These are phyloP conservation scores for Ormosia semicastrata DNA, from an alignment of 306 rosid species.

Conservation along the genomic window DNA sequence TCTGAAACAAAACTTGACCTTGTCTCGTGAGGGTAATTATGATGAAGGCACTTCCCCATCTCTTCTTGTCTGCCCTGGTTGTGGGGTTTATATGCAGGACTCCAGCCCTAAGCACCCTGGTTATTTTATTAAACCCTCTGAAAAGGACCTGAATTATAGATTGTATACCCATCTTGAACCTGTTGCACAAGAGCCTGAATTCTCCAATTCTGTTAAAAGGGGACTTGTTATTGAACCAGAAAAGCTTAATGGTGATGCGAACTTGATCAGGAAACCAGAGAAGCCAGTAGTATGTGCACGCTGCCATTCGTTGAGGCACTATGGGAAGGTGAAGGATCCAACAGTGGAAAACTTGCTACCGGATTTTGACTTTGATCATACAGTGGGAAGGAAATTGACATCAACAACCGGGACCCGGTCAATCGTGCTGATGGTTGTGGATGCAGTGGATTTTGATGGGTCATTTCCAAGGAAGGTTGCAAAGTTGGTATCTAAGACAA, in stretches of 20 bases:
- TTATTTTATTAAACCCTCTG: constrained; percentile 74
- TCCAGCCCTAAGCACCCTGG: constrained; percentile 75
- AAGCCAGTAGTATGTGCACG: constrained; percentile 85
- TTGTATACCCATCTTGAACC: constrained; percentile 55
- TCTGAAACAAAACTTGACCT: constrained; percentile 29
- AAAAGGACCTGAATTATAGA: constrained; percentile 54
- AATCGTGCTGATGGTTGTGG: constrained; percentile 84
- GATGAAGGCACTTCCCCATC: constrained; percentile 51
- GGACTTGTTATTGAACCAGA: constrained; percentile 63
- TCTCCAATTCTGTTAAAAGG: constrained; percentile 64
- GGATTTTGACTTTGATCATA: constrained; percentile 85
- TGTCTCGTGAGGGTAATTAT: constrained; percentile 82
- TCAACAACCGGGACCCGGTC: constrained; percentile 63
- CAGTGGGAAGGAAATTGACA: constrained; percentile 76
- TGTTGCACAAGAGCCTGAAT: constrained; percentile 60
- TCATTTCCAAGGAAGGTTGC: constrained; percentile 86
- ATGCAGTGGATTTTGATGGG: constrained; percentile 84
- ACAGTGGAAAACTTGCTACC: constrained; percentile 80
- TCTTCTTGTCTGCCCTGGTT: constrained; percentile 71
- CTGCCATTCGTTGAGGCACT: constrained; percentile 88
- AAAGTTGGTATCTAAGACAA: constrained; percentile 61
- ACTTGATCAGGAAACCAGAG: constrained; percentile 34
- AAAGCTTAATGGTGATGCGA: constrained; percentile 19
- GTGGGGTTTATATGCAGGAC: constrained; percentile 88
- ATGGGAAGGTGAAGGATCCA: constrained; percentile 90